Evolutionary conservation across 345 rosid genomes (phyloP).

Genomic region (Citrus mangshanensis): DNA sequence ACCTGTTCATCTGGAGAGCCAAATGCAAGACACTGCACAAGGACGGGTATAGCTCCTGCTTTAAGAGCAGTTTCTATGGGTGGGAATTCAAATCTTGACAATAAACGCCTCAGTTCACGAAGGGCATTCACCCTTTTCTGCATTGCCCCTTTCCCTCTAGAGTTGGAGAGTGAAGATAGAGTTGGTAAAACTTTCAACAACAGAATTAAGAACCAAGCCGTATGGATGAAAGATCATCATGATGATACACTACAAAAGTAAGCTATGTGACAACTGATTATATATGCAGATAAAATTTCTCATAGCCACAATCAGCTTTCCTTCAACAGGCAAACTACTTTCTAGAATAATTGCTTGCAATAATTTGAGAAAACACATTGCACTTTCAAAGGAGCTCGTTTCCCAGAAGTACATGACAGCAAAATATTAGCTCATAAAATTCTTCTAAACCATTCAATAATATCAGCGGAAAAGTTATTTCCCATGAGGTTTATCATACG

Average conservation of each 20-base stretch:
- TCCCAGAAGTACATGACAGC: not conserved
- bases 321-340: not conserved
- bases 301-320: not conserved
- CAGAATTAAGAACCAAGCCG: not conserved
- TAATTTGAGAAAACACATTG: not conserved
- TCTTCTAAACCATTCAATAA: not conserved
- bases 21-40: conserved; percentile 87
- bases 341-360: too few species aligned
- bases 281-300: not conserved
- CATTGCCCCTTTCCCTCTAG: conserved; percentile 86
- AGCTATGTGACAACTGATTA: not conserved
- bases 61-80: conserved; percentile 76
- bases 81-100: conserved; percentile 81
- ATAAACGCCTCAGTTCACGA: conserved; percentile 77
- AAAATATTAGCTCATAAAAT: not conserved
- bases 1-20: conserved; percentile 97
- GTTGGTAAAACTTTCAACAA: conserved; percentile 1
- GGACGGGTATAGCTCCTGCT: conserved; percentile 82
- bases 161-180: conserved; percentile 14
- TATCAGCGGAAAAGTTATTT: not conserved
- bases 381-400: not conserved
- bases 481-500: not conserved
- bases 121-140: conserved; percentile 81
- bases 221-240: not conserved
- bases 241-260: conserved; percentile 1